Percentiles rank a stretch among this genome's conserved stretches.
phyloP scores from a whole-genome alignment of 768 basidiomycete species.

The Gymnopilus dilepis region DNA sequence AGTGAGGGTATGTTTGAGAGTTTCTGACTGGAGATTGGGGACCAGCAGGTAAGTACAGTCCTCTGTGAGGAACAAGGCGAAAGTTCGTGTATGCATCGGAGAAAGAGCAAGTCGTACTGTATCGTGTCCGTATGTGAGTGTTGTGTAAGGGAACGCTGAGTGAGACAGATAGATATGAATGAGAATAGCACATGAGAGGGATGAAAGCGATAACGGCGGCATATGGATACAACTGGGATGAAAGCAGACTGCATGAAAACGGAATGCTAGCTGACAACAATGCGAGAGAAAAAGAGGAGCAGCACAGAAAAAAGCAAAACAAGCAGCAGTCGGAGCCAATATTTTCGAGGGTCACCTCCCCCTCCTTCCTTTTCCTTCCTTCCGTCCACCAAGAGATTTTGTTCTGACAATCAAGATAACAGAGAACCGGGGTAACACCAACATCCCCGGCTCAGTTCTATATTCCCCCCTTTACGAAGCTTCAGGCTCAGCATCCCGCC shows the following conservation, averaged over 20 bases:
- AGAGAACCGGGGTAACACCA: not conserved
- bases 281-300: not conserved
- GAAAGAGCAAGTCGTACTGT: not conserved
- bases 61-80: no score
- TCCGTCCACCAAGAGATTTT: not conserved
- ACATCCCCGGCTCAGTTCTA: not conserved
- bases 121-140: not conserved
- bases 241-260: not conserved
- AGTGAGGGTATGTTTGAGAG: not conserved
- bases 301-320: not conserved
- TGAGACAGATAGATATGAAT: not conserved
- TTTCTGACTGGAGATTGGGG: no score
- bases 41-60: no score
- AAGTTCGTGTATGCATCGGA: not conserved
- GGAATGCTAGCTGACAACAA: not conserved
- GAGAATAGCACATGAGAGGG: not conserved
- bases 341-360: not conserved
- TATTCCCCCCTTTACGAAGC: no score
- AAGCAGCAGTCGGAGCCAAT: no score
- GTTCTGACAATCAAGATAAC: not conserved
- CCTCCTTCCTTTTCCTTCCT: not conserved
- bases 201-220: not conserved
- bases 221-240: not conserved
- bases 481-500: constrained; percentile 33
- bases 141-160: no score